Evolutionary conservation across 306 rosid genomes (phyloP), one percentile per base, ranked within the genome.

Genomic region (Quercus glauca): DNA sequence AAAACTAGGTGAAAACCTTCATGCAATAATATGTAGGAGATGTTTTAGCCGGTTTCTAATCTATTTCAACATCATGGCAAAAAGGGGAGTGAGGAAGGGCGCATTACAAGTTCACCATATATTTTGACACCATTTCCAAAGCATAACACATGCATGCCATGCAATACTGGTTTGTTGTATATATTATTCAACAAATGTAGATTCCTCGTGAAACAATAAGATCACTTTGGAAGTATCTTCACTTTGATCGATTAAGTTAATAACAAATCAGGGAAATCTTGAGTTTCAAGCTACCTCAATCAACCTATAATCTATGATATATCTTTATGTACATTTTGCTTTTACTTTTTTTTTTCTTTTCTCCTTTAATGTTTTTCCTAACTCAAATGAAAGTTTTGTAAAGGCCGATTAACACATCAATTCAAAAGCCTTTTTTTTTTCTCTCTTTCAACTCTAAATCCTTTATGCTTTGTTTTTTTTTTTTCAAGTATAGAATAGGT

Each of bases 211-310:
- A 77, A 87, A 88, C 87, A 77, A 41, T 41, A 41, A 80, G 76
- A 82, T 72, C 51, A 37, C 83, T 76, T 81, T 49, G 15, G 79
- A 31, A 80, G 84, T 80, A 74, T 76, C 84, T 79, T 69, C 73
- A 76, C 79, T 82, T 49, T 86, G 71, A 41, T 41, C 45, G 12
- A 82, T 80, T 52, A 52, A 78, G 79, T 81, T 83, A 69, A 74
- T 61, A 73, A 73, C 74, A 75, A 69, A 78, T 19, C 72, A 29
- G 77, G 76, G 73, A 83, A 86, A 80, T 79, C 98, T 87, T 91
- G 90, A 84, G 82, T 56, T 86, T 87, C 87, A 93, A 87, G 97
- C 92, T 86, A 86, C 86, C 79, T 37, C 73, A 52, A 55, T 71
- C 72, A 20, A 53, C 45, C 72, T 52, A 10, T 84, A 57, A 87